Base-by-base conservation (phyloP, 805 yeast genomes). In the Pichia deserticola region DNA sequence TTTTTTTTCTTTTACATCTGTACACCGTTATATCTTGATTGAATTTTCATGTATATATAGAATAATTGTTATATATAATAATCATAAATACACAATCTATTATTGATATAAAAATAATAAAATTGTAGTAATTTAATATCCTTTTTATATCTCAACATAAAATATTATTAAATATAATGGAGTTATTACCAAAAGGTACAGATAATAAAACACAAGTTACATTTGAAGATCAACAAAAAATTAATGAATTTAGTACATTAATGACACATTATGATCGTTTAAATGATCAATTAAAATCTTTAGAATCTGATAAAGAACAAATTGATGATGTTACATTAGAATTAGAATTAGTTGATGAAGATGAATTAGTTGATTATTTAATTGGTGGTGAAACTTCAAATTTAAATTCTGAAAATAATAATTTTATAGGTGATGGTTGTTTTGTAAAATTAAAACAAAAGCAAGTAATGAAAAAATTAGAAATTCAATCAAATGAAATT, bases 191-290 rank as follows among this genome's bases (percentile, higher is more conserved):
- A 3, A 74, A 75, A 55, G 84, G 84, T 30, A 78, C 77, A 55
- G 63, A 63, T 45, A 79, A 79, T 60, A 74, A 74, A 5, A 65
- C 74, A 0, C 87, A 84, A 55, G 95, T 86, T 29, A 67, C 75
- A 30, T 82, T 88, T 84, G 87, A 79, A 51, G 98, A 92, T 64
- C 99, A 92, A 69, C 82, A 86, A 62, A 79, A 79, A 62, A 92
- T 92, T 71, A 93, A 92, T 67, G 81, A 81, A 63, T 92, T 93
- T 63, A 87, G 96, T 13, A 85, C 89, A 42, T 73, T 89, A 54
- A 87, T 89, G 52, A 73, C 82, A 55, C 80, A 83, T 52, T 82
- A 84, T 56, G 89, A 86, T 55, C 73, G 74, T 20, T 63, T 82
- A 12, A 71, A 75, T 34, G 75, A 67, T 20, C 74, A 74, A 45